A percentile compares a stretch with the other conserved stretches of the same genome.
Conservation (phyloP, 352 stramenopile genomes). For the Globisporangium echinulatum region DNA sequence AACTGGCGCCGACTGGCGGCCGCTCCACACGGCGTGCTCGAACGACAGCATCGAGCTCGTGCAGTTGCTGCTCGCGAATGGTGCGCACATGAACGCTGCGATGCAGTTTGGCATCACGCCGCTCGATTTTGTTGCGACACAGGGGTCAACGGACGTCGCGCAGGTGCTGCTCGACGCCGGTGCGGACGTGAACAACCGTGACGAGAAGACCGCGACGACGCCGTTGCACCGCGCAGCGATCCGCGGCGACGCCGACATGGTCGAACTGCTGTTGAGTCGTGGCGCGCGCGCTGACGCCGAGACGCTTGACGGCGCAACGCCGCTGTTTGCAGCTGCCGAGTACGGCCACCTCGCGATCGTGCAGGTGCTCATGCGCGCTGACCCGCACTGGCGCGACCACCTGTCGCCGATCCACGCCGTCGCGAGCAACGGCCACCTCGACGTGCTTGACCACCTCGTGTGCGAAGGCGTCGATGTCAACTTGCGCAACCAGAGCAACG, state of each 20-base stretch:
- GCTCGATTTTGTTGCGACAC: slow-evolving; percentile 8
- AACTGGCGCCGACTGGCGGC: slow-evolving; percentile 9
- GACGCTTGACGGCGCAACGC: slow-evolving; percentile 9
- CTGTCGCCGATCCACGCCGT: slow-evolving; percentile 11
- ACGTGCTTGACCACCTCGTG: slow-evolving; percentile 12
- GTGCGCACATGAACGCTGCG: slow-evolving; percentile 6
- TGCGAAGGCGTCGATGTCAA: slow-evolving; percentile 9
- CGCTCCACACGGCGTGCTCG: slow-evolving; percentile 12
- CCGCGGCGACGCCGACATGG: slow-evolving; percentile 7
- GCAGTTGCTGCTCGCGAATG: slow-evolving; percentile 11
- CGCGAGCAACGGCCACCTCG: slow-evolving; percentile 14
- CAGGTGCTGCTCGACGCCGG: slow-evolving; percentile 11
- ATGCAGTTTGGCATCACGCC: slow-evolving; percentile 16
- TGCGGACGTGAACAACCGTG: slow-evolving; percentile 12
- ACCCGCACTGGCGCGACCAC: slow-evolving; percentile 6
- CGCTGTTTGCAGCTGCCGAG: slow-evolving; percentile 13
- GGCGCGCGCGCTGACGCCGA: slow-evolving; percentile 9
- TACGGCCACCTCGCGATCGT: slow-evolving; percentile 13
- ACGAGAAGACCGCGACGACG: slow-evolving; percentile 15
- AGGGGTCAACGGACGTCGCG: slow-evolving; percentile 10
- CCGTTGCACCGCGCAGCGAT: slow-evolving; percentile 14
- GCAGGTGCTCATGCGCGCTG: slow-evolving; percentile 7
- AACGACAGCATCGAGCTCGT: slow-evolving; percentile 15
- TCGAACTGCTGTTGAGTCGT: slow-evolving; percentile 9
- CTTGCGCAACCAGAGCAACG: slow-evolving; percentile 8